Evolutionary conservation across 2,329 filamentous ascomycete genomes (phyloP).

Genomic region (Hymenoscyphus albidus): DNA sequence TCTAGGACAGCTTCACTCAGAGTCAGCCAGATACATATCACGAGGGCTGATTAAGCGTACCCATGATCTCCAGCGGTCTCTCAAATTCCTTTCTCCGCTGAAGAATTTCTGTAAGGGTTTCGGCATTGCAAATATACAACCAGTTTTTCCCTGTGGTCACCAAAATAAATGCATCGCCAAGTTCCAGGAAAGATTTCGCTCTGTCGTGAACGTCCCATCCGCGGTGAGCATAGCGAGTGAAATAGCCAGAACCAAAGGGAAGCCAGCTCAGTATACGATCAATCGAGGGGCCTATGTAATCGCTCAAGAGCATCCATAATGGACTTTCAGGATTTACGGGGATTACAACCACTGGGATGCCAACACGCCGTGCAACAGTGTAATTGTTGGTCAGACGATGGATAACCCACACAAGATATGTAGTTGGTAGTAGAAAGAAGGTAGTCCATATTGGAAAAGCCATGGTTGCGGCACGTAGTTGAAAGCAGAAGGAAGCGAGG

Average conservation of each 20-base stretch:
- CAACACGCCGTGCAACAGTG: background rate
- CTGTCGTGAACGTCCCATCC: conserved; percentile 8
- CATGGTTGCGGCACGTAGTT: background rate
- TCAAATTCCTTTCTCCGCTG: background rate
- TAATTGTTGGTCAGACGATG: conserved; percentile 1
- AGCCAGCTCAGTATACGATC: background rate
- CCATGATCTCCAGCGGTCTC: conserved; percentile 2
- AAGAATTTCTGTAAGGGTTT: background rate
- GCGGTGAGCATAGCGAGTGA: background rate
- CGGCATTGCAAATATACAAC: conserved; percentile 7
- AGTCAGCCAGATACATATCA: background rate
- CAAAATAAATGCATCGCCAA: conserved; percentile 7
- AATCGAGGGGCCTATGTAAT: background rate
- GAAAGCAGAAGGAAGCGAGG: background rate
- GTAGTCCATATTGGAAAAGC: background rate
- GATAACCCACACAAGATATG: background rate
- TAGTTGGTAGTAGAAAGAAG: background rate
- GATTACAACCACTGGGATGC: background rate
- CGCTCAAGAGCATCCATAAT: background rate
- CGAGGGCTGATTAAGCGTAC: background rate
- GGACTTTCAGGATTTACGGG: conserved; percentile 4
- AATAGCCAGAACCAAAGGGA: background rate
- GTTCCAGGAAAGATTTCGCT: background rate
- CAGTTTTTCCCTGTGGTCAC: conserved; percentile 7
- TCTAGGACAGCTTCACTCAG: background rate